Conservation (phyloP, 1,284 basidiomycete species). For the Moesziomyces globuligerus region DNA sequence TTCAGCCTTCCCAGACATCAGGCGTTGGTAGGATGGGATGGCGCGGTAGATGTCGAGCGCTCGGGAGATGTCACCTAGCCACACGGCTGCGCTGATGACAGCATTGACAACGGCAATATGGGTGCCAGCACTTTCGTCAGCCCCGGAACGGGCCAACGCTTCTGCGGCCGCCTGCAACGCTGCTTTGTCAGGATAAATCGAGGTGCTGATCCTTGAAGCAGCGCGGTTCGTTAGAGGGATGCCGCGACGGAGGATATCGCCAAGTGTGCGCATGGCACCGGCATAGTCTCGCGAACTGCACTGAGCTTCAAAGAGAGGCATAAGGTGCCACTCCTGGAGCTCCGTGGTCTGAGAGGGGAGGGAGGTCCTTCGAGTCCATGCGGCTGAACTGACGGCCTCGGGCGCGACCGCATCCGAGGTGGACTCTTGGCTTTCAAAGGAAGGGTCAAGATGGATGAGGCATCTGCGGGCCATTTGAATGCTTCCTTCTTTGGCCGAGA, state of each 20-base stretch:
- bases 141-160: constrained; percentile 14
- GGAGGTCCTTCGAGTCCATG: no score
- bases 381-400: constrained; percentile 3
- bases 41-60: constrained; percentile 43
- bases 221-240: constrained; percentile 11
- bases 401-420: not conserved
- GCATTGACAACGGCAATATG: constrained; percentile 31
- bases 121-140: constrained; percentile 15
- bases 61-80: constrained; percentile 21
- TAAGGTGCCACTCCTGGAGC: constrained; percentile 54
- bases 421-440: not conserved
- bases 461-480: constrained; percentile 28
- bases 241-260: constrained; percentile 7
- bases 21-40: constrained; percentile 11
- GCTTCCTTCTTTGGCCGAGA: constrained; percentile 47
- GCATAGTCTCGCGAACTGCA: constrained; percentile 34
- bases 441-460: constrained; percentile 20
- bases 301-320: constrained; percentile 54
- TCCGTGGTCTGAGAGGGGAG: no score
- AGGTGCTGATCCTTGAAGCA: constrained; percentile 24
- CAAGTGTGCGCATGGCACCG: constrained; percentile 36
- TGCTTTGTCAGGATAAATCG: constrained; percentile 15
- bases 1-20: not conserved
- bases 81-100: constrained; percentile 32
- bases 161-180: constrained; percentile 19